Evolutionary conservation across 768 basidiomycete genomes (phyloP), one percentile per base, ranked within the genome.

Genomic region (Leccinum obscurum): DNA sequence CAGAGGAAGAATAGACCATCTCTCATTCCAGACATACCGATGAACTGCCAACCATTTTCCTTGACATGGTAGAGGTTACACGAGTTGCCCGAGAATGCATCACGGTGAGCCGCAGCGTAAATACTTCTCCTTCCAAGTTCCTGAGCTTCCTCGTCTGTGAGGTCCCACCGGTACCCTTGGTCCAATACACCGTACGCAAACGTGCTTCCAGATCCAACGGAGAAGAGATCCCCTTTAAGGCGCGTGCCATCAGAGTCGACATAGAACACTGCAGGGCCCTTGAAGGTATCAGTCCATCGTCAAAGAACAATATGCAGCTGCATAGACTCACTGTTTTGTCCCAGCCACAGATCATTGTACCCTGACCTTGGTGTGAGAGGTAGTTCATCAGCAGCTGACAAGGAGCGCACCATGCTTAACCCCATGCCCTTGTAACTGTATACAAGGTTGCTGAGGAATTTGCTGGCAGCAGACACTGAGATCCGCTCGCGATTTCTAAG

Each of bases 261-360:
- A 73, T 98, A 98, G 79, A 95, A 98, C 28, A 99, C 80, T 22
- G 93, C 86, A 20, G 95, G 95, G 1, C 95, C 97, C 87, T 92
- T 70, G 56, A 56, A 59, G 58, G 28, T 44, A 54, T 70, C 44
- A 24, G 65, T 46, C n/a, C 8, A 58, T 41, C 63, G 52, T 54
- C 53, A 30, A 57, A 10, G 54, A 53, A 51, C 11, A 49, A 51
- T 28, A 22, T 10, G 54, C n/a, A 26, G 22, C 55, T 35, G 34
- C 46, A 15, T 26, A 15, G 5, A 77, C 88, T 68, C 62, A 90
- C 92, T 13, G 95, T 98, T 80, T 98, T 98, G 78, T 99, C 97
- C 95, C 95, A 98, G 28, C 97, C 97, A 69, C 95, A 98, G 58
- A 99, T 95, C 97, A 98, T 99, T 0, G 97, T 99, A 54, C 97